phyloP scores from a whole-genome alignment of 441 rosid genomes.

The Brassica balearica region DNA sequence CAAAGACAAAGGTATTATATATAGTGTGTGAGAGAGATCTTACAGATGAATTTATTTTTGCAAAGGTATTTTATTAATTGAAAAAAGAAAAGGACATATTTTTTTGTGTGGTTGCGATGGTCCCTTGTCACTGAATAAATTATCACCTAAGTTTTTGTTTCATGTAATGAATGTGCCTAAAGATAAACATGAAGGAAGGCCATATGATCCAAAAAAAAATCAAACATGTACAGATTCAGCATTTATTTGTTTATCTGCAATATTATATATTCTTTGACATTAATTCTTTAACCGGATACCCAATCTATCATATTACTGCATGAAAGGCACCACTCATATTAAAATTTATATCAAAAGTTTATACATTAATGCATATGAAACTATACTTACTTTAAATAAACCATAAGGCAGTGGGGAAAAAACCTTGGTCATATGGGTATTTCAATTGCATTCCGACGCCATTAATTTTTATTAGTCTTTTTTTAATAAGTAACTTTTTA shows the following conservation, averaged over 20 bases:
- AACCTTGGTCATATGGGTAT: background rate
- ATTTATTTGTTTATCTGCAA: conserved; percentile 25
- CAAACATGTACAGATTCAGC: conserved; percentile 25
- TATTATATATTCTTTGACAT: conserved; percentile 12
- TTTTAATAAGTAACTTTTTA: too few relatives aligned
- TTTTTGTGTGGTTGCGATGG: conserved; percentile 37
- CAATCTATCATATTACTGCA: background rate
- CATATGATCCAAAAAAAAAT: conserved; percentile 35
- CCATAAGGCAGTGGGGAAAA: background rate
- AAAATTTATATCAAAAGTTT: background rate
- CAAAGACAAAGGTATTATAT: too few relatives aligned
- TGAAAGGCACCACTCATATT: conserved; percentile 7
- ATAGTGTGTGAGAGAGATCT: background rate
- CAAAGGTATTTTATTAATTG: background rate
- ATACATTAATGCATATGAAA: conserved; percentile 1
- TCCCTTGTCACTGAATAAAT: conserved; percentile 41
- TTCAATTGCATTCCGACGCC: background rate
- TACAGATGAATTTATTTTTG: background rate
- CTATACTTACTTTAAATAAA: background rate
- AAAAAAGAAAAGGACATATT: conserved; percentile 11
- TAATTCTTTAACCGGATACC: background rate
- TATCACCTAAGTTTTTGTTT: conserved; percentile 45
- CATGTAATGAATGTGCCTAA: conserved; percentile 47
- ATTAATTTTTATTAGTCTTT: too few relatives aligned
- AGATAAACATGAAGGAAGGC: conserved; percentile 40